A percentile compares a stretch with the other conserved stretches of the same genome.
These are phyloP conservation scores for Lepidium didymum DNA, from an alignment of 345 rosid species.

Conservation along the genomic window DNA sequence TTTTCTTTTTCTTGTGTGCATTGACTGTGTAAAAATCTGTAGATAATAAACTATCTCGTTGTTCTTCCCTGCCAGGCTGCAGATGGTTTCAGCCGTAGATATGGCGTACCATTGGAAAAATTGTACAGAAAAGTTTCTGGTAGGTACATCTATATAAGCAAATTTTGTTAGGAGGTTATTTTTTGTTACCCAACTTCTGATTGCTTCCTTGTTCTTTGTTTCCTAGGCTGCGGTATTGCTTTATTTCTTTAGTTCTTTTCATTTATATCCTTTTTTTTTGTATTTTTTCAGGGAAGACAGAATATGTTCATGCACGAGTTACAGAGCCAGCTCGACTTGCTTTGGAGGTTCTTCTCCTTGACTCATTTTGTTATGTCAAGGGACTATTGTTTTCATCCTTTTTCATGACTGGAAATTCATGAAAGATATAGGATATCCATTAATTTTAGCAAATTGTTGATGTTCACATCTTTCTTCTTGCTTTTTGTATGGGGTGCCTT, in stretches of 20 bases:
- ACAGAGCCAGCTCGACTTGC: slow-evolving; percentile 69
- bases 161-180: not conserved
- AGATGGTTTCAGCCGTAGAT: slow-evolving; percentile 88
- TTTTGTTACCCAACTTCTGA: not conserved
- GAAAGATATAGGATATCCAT: not conserved
- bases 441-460: not conserved
- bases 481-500: not conserved
- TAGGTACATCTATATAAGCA: slow-evolving; percentile 35
- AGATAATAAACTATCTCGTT: not conserved
- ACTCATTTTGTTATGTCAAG: slow-evolving; percentile 20
- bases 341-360: slow-evolving; percentile 50
- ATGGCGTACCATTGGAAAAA: slow-evolving; percentile 52
- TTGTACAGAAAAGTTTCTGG: slow-evolving; percentile 65
- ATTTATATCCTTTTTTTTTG: not conserved
- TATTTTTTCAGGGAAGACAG: slow-evolving; percentile 68
- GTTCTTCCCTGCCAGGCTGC: slow-evolving; percentile 61
- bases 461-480: not conserved
- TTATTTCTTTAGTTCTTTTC: not conserved
- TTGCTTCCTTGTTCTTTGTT: not conserved
- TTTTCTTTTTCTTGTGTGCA: not conserved
- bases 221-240: not conserved
- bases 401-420: not conserved
- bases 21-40: not conserved
- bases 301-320: slow-evolving; percentile 62
- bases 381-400: not conserved